Conservation (phyloP, 306 rosid genomes). For the Amphicarpaea edgeworthii region DNA sequence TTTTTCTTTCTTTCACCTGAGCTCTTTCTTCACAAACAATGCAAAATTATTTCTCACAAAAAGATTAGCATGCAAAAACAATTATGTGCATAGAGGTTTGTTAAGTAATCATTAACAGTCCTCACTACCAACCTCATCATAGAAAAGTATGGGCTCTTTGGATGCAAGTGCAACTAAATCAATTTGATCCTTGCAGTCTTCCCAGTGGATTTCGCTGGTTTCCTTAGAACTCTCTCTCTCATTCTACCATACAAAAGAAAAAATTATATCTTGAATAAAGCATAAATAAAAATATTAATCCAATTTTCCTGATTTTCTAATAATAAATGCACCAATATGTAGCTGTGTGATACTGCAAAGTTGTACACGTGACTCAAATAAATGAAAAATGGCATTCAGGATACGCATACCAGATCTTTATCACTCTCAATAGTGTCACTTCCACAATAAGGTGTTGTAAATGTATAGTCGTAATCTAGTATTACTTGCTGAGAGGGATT, state of each 20-base stretch:
- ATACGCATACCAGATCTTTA: slow-evolving; percentile 60
- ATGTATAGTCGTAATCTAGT: slow-evolving; percentile 93
- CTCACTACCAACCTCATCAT: slow-evolving; percentile 81
- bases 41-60: slow-evolving; percentile 30
- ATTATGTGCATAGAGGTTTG: not conserved
- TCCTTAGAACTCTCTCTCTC: slow-evolving; percentile 55
- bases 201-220: slow-evolving; percentile 67
- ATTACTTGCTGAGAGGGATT: slow-evolving; percentile 88
- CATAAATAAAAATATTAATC: slow-evolving; percentile 18
- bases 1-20: slow-evolving; percentile 20
- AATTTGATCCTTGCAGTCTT: slow-evolving; percentile 81
- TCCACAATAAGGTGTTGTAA: slow-evolving; percentile 92
- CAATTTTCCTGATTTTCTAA: slow-evolving; percentile 3
- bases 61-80: slow-evolving; percentile 12
- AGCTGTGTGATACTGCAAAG: not conserved
- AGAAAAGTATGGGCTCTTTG: slow-evolving; percentile 95
- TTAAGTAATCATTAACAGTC: slow-evolving; percentile 29
- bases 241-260: slow-evolving; percentile 47
- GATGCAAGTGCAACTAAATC: slow-evolving; percentile 81
- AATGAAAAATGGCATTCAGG: slow-evolving; percentile 20
- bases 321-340: not conserved
- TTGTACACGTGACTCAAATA: not conserved
- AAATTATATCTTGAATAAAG: slow-evolving; percentile 29
- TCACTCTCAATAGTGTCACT: slow-evolving; percentile 67
- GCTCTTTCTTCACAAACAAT: slow-evolving; percentile 15